Percentiles rank a stretch among this genome's conserved stretches.
Conservation (phyloP, 75 land plant genomes). For the Cryptomeria japonica region DNA sequence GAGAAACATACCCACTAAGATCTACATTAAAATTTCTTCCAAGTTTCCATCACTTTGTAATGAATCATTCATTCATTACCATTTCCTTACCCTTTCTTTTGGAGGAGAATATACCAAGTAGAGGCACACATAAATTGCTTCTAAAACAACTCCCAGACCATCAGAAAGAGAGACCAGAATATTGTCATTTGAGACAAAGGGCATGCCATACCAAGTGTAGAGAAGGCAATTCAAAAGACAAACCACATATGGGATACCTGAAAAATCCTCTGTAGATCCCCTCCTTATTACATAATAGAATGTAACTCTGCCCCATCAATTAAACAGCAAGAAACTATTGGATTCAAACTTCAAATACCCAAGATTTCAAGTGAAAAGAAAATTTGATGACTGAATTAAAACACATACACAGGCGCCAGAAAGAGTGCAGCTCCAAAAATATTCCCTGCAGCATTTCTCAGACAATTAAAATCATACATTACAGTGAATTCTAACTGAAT, state of each 20-base stretch:
- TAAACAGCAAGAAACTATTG: neutral
- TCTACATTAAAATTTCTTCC: neutral
- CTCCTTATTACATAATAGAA: constrained; percentile 62
- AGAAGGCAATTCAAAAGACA: constrained; percentile 74
- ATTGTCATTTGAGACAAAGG: constrained; percentile 65
- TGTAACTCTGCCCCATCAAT: constrained; percentile 18
- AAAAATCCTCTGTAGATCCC: constrained; percentile 66
- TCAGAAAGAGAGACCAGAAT: constrained; percentile 60
- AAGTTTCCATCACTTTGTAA: neutral
- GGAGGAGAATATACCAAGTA: constrained; percentile 40
- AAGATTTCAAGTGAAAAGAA: neutral
- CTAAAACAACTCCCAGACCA: constrained; percentile 52
- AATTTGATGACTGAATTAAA: neutral
- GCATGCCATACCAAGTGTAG: constrained; percentile 71
- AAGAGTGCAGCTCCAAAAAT: constrained; percentile 21
- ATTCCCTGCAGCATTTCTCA: constrained; percentile 14
- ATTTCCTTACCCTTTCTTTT: constrained; percentile 25
- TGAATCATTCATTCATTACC: neutral
- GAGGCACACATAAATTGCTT: constrained; percentile 53
- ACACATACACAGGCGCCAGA: constrained; percentile 24
- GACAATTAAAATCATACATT: neutral
- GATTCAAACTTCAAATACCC: neutral
- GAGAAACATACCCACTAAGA: neutral
- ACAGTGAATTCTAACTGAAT: neutral
- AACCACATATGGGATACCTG: constrained; percentile 67